Conservation (phyloP, 2,329 filamentous ascomycete species). For the Lasiodiplodia sp. region DNA sequence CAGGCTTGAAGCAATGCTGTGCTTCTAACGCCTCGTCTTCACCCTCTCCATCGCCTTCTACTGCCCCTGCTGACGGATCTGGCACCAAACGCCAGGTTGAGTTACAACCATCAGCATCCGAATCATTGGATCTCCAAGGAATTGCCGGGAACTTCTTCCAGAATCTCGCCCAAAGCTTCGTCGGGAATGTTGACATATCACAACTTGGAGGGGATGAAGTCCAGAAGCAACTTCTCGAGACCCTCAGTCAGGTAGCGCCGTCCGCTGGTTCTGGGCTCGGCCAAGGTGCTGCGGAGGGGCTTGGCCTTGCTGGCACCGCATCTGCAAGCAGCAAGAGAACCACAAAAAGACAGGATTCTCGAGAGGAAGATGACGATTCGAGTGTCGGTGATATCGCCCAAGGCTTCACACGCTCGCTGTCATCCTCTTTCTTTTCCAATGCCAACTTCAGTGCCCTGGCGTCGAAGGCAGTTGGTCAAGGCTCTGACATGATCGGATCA, state of each 20-base stretch:
- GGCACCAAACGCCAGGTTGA: neutral
- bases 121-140: neutral
- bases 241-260: slow-evolving; percentile 6
- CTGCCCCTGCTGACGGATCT: neutral
- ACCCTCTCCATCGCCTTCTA: neutral
- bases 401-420: slow-evolving; percentile 18
- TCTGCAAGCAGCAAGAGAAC: neutral
- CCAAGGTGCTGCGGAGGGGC: slow-evolving; percentile 17
- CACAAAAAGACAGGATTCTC: neutral
- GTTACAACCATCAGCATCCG: neutral
- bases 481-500: slow-evolving; percentile 2
- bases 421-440: slow-evolving; percentile 19
- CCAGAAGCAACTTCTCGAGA: slow-evolving; percentile 1
- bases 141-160: slow-evolving; percentile 15
- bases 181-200: slow-evolving; percentile 12
- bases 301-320: neutral
- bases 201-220: neutral
- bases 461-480: neutral
- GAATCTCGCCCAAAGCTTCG: slow-evolving; percentile 20
- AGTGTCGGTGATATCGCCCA: neutral
- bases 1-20: neutral
- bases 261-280: slow-evolving; percentile 18
- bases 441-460: slow-evolving; percentile 8
- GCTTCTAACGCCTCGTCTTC: neutral
- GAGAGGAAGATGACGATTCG: neutral